Evolutionary conservation across 257 asterid genomes (phyloP).

Genomic region (Perilla frutescens): DNA sequence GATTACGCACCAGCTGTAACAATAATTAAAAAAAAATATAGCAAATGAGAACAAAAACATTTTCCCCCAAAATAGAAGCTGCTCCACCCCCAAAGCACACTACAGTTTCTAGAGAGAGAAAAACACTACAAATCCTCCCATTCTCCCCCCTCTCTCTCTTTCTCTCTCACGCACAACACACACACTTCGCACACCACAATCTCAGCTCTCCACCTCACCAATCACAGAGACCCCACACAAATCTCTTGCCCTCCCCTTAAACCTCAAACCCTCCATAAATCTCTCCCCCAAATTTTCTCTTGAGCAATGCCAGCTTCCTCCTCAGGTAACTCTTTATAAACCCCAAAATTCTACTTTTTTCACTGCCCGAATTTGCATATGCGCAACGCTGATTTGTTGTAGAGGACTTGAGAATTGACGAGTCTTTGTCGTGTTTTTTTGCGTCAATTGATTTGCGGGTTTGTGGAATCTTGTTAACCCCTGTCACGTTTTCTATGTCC

Average conservation of each 20-base stretch:
- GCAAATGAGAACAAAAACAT: slow-evolving; percentile 29
- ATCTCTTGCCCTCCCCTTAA: slow-evolving; percentile 48
- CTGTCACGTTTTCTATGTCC: slow-evolving; percentile 23
- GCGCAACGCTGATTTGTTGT: slow-evolving; percentile 31
- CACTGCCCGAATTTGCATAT: slow-evolving; percentile 6
- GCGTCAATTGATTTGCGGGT: slow-evolving; percentile 22
- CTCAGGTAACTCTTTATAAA: slow-evolving; percentile 61
- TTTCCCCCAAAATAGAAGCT: slow-evolving; percentile 49
- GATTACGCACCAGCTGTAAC: slow-evolving; percentile 27
- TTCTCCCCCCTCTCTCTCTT: slow-evolving; percentile 30
- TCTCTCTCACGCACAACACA: slow-evolving; percentile 48
- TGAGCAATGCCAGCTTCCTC: slow-evolving; percentile 95
- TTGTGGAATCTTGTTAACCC: slow-evolving; percentile 33
- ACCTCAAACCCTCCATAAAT: slow-evolving; percentile 52
- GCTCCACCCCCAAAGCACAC: slow-evolving; percentile 47
- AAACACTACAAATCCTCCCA: slow-evolving; percentile 33
- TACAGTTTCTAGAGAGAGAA: slow-evolving; percentile 48
- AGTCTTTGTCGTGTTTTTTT: neutral
- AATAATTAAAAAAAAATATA: slow-evolving; percentile 10
- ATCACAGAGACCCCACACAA: slow-evolving; percentile 81
- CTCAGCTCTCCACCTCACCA: slow-evolving; percentile 59
- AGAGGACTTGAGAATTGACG: slow-evolving; percentile 29
- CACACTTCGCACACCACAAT: slow-evolving; percentile 51
- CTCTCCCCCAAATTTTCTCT: slow-evolving; percentile 40
- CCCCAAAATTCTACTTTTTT: slow-evolving; percentile 28